Base-by-base conservation (phyloP, 495 filamentous ascomycete species). In the Xylaria flabelliformis region DNA sequence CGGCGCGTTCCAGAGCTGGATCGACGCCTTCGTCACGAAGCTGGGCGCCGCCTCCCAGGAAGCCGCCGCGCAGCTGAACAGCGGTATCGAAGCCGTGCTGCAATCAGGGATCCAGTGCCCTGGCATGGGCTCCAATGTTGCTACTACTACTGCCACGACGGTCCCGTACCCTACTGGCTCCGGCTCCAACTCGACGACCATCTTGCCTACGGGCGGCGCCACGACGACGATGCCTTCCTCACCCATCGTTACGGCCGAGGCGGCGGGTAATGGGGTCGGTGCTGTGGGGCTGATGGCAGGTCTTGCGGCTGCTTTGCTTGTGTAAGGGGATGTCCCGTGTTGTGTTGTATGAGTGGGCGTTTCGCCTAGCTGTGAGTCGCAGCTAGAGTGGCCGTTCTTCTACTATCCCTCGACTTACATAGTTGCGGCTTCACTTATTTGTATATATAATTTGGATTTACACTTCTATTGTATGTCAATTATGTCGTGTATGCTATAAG, bases 271-370 rank as follows among this genome's bases (percentile, higher is more conserved):
- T 50, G 19, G 19, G 46, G 46, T 50, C 46, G 46, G 46, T 50
- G 46, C 46, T 8, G 46, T 50, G 5, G 46, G 46, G 46, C 46
- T 50, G 46, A 50, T 50, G 19, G 46, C 46, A 8, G 46, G 46
- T 50, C 46, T 50, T 50, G 46, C 46, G 46, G 46, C 46, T 50
- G 46, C 46, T 50, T 50, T 50, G 46, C 46, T 50, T 50, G 46
- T 50, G 5, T 50, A 50, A 50, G 46, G 46, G 46, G 46, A 50
- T 50, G 46, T 50, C 46, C 46, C 19, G 46, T 50, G 46, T n/a
- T 50, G 5, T 50, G 46, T 50, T 50, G 17, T 50, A n/a, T 50
- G 46, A 50, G 46, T 50, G 17, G 46, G 46, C 46, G 46, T 44
- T 44, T 44, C 10, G 42, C 42, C 15, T 44, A 59, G 42, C 42